Conservation (phyloP, 23 red algal genomes). For the Agarophyton chilense region DNA sequence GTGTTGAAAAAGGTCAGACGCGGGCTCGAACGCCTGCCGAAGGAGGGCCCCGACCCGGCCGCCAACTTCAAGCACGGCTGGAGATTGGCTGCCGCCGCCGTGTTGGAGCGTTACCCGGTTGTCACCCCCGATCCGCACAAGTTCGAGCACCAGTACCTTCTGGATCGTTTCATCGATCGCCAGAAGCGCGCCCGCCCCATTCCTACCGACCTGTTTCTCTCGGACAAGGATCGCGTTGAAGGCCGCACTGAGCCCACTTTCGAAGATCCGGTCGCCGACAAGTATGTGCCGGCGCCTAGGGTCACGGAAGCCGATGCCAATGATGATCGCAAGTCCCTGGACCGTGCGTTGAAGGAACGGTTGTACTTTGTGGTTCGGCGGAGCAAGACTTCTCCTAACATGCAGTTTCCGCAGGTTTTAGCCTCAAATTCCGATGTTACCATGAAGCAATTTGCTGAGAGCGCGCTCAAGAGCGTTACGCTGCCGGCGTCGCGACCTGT, state of each 20-base stretch:
- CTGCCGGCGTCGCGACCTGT: conserved; percentile 2
- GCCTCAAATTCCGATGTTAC: conserved; percentile 25
- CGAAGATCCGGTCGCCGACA: conserved; percentile 51
- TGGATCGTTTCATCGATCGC: conserved; percentile 34
- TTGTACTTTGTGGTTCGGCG: conserved; percentile 87
- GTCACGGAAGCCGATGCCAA: conserved; percentile 78
- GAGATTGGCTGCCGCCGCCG: conserved; percentile 65
- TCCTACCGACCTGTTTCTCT: conserved; percentile 51
- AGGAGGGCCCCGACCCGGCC: conserved; percentile 45
- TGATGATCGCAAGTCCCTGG: conserved; percentile 62
- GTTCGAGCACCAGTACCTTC: conserved; percentile 56
- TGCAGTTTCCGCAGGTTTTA: conserved; percentile 85
- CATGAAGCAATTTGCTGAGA: conserved; percentile 65
- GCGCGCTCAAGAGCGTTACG: conserved; percentile 66
- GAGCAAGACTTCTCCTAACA: not conserved
- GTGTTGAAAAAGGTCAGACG: conserved; percentile 50
- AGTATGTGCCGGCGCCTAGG: conserved; percentile 77
- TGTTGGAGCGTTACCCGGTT: conserved; percentile 81
- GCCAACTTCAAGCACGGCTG: conserved; percentile 42
- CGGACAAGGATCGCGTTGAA: conserved; percentile 56
- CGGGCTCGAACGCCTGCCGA: conserved; percentile 48
- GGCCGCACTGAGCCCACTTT: conserved; percentile 17
- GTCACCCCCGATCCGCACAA: conserved; percentile 68
- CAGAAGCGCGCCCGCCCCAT: conserved; percentile 46
- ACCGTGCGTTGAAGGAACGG: conserved; percentile 66